A percentile compares a stretch with the other conserved stretches of the same genome.
These are phyloP conservation scores for Ustulina deusta DNA, from an alignment of 2,329 filamentous ascomycete genomes.

Conservation along the genomic window DNA sequence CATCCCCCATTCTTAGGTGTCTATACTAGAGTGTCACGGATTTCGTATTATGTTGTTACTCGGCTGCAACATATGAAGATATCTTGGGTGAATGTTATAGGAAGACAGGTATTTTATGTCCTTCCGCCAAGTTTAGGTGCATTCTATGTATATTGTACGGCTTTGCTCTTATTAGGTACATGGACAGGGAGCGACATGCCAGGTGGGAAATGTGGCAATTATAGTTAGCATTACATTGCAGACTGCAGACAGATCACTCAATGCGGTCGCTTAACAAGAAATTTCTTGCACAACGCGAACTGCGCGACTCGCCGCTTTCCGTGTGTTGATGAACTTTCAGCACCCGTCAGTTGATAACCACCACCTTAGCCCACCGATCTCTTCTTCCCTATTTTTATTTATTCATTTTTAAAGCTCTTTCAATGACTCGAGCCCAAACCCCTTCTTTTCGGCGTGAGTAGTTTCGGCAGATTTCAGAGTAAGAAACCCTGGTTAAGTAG, in stretches of 20 bases:
- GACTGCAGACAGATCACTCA: background rate
- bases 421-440: no score
- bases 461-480: no score
- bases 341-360: background rate
- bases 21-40: background rate
- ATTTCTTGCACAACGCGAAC: background rate
- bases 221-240: background rate
- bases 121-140: background rate
- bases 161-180: slow-evolving; percentile 1
- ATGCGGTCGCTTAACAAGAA: background rate
- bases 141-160: background rate
- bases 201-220: background rate
- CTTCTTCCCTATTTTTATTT: no score
- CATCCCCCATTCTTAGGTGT: background rate
- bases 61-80: background rate
- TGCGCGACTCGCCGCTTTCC: background rate
- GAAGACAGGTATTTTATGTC: background rate
- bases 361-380: background rate
- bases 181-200: background rate
- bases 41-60: background rate
- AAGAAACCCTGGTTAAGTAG: background rate
- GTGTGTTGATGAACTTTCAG: background rate
- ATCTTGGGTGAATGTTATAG: background rate
- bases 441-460: no score
- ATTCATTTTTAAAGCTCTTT: no score